Evolutionary conservation across 179 eudicot genomes (phyloP).

Genomic region (Amaranthus tricolor): DNA sequence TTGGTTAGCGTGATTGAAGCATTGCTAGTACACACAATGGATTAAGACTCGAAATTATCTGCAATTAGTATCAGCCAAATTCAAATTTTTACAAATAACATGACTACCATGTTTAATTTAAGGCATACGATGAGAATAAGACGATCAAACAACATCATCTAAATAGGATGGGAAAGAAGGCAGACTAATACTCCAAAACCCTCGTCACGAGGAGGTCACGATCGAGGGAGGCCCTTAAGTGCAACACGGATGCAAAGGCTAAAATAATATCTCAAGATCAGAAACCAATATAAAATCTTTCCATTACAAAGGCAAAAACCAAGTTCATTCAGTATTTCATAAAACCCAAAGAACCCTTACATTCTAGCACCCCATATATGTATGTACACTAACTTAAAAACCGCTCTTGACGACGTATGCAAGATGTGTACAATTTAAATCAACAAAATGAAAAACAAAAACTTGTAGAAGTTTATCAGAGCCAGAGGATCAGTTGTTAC

Average conservation of each 20-base stretch:
- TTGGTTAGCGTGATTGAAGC: too few species aligned
- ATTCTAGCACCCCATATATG: slow-evolving; percentile 33
- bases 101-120: too few species aligned
- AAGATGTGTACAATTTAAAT: slow-evolving; percentile 17
- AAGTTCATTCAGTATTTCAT: slow-evolving; percentile 23
- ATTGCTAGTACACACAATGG: too few species aligned
- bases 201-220: too few species aligned
- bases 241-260: neutral
- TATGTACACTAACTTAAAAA: slow-evolving; percentile 27
- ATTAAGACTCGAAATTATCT: too few species aligned
- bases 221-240: too few species aligned
- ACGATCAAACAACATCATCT: too few species aligned
- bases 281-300: slow-evolving; percentile 15
- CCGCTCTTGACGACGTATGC: slow-evolving; percentile 26
- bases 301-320: slow-evolving; percentile 21
- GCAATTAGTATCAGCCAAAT: too few species aligned
- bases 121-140: too few species aligned
- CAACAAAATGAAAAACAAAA: slow-evolving; percentile 14
- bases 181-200: too few species aligned
- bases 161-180: too few species aligned
- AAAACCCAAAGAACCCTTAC: slow-evolving; percentile 31
- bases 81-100: too few species aligned
- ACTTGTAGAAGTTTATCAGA: slow-evolving; percentile 20
- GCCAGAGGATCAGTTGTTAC: slow-evolving; percentile 24
- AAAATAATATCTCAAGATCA: neutral